A percentile compares a stretch with the other conserved stretches of the same genome.
Conservation (phyloP, 75 land plant genomes). For the Isoetes taiwanensis region DNA sequence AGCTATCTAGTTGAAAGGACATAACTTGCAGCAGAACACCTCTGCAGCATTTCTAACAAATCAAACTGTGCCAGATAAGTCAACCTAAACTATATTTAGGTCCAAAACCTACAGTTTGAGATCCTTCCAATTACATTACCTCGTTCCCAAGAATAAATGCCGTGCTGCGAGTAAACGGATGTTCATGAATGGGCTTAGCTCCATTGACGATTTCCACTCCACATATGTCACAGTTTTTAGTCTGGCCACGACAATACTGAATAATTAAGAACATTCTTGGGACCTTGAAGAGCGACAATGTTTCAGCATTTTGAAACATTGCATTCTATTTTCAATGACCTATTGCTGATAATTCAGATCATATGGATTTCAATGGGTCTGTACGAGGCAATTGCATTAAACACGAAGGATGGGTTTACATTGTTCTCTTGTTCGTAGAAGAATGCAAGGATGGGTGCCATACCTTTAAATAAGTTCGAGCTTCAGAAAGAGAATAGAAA, state of each 20-base stretch:
- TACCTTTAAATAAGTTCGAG: slow-evolving; percentile 56
- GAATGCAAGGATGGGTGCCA: no score
- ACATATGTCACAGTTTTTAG: slow-evolving; percentile 64
- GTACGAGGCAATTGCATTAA: not conserved
- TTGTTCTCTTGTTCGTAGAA: no score
- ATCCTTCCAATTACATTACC: slow-evolving; percentile 25
- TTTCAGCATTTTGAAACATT: not conserved
- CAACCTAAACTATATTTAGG: no score
- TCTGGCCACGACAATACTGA: slow-evolving; percentile 22
- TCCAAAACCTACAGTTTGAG: no score
- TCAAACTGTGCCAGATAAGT: no score
- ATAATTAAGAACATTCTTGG: not conserved
- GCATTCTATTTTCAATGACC: not conserved
- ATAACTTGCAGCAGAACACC: no score
- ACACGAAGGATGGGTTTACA: not conserved
- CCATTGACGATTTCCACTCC: slow-evolving; percentile 69
- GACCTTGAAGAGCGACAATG: not conserved
- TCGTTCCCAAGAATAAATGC: slow-evolving; percentile 95
- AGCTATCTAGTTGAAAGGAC: no score
- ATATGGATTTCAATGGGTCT: not conserved
- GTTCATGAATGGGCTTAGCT: slow-evolving; percentile 48
- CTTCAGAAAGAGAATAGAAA: slow-evolving; percentile 66
- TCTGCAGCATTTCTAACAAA: no score
- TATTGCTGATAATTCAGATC: not conserved
- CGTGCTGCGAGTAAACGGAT: slow-evolving; percentile 77